A percentile compares a stretch with the other conserved stretches of the same genome.
Evolutionary conservation across 768 basidiomycete genomes (phyloP).

Genomic region (Leccinum imitatum): DNA sequence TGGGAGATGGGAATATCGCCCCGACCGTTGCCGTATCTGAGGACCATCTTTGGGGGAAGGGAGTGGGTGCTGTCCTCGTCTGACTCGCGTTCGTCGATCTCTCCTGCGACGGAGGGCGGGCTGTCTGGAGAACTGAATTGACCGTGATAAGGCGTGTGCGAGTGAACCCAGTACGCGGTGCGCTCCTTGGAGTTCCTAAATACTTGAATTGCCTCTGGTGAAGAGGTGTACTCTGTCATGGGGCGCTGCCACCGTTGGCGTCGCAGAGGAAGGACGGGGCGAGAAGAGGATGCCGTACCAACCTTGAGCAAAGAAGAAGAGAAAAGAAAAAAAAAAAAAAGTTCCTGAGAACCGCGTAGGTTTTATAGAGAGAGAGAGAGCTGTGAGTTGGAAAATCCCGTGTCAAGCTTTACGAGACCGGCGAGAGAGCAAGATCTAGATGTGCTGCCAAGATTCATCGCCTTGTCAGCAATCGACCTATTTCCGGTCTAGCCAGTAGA

Average conservation of each 20-base stretch:
- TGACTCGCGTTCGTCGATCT: constrained; percentile 42
- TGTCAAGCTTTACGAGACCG: constrained; percentile 28
- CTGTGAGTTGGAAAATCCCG: constrained; percentile 25
- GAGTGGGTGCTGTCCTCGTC: constrained; percentile 44
- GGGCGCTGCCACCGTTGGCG: neutral
- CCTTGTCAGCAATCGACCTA: constrained; percentile 21
- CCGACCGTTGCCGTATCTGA: constrained; percentile 65
- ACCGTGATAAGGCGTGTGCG: constrained; percentile 34
- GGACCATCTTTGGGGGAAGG: constrained; percentile 69
- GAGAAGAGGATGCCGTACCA: neutral
- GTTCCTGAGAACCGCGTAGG: constrained; percentile 5
- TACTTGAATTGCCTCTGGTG: constrained; percentile 56
- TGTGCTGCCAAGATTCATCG: constrained; percentile 14
- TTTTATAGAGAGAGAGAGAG: constrained; percentile 24
- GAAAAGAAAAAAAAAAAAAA: constrained; percentile 6
- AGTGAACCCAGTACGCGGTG: constrained; percentile 64
- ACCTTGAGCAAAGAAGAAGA: constrained; percentile 7
- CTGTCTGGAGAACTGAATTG: constrained; percentile 58
- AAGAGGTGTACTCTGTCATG: constrained; percentile 67
- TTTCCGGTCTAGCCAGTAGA: constrained; percentile 28
- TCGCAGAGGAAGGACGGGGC: neutral
- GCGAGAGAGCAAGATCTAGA: constrained; percentile 22
- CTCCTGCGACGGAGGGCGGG: constrained; percentile 45
- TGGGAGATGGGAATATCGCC: constrained; percentile 64
- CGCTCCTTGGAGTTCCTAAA: constrained; percentile 60